Percentiles rank a stretch among this genome's conserved stretches.
Evolutionary conservation across 495 filamentous ascomycete species (phyloP).

Genomic region (Penicillium argentinense): DNA sequence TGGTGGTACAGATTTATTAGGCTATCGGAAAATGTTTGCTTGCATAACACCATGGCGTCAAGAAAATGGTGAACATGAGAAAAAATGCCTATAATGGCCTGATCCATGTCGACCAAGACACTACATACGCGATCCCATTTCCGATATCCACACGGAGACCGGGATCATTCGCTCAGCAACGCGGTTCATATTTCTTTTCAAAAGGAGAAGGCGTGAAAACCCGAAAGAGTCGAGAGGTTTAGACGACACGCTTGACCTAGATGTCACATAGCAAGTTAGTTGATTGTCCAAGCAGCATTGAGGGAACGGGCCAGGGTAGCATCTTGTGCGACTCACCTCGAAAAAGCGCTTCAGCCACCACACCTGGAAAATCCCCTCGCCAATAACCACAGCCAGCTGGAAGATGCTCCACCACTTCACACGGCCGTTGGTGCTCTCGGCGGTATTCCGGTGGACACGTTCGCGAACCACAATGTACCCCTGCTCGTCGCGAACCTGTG

Average conservation of each 20-base stretch:
- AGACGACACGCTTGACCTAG: constrained; percentile 49
- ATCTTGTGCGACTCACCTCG: constrained; percentile 66
- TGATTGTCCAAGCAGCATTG: neutral
- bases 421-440: constrained; percentile 93
- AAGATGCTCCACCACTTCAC: constrained; percentile 99
- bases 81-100: constrained; percentile 1
- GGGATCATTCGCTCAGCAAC: constrained; percentile 6
- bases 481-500: constrained; percentile 95
- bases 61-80: constrained; percentile 15
- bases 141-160: constrained; percentile 8
- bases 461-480: constrained; percentile 95
- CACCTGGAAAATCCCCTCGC: constrained; percentile 95
- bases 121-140: constrained; percentile 9
- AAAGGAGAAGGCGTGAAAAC: constrained; percentile 3
- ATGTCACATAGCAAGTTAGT: constrained; percentile 4
- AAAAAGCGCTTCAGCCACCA: constrained; percentile 99
- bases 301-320: neutral
- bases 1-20: constrained; percentile 29
- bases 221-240: constrained; percentile 10
- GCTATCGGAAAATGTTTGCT: constrained; percentile 19
- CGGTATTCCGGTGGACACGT: constrained; percentile 94
- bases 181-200: constrained; percentile 11
- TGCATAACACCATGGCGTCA: constrained; percentile 25
- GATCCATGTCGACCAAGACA: neutral
- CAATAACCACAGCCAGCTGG: constrained; percentile 84